Evolutionary conservation across 768 basidiomycete genomes (phyloP), one percentile per base, ranked within the genome.

Genomic region (Cytidiella melzeri): DNA sequence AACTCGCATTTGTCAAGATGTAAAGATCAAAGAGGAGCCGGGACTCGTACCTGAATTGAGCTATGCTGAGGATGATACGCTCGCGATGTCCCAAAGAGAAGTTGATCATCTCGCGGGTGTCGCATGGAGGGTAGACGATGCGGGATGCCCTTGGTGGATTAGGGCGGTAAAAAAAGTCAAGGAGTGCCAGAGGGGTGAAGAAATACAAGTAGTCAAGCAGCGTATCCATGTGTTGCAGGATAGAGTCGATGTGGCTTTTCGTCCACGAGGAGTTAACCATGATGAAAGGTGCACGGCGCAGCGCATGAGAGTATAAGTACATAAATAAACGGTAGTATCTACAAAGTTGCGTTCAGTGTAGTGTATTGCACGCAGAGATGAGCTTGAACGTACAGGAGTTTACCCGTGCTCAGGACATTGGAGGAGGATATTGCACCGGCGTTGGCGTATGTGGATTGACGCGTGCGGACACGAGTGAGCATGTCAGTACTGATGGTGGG

Each of bases 191-290:
- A 1, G 78, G 75, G 1, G 73, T 56, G 18, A 71, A 37, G 43
- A 55, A 25, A 53, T 80, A 77, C 3, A 79, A 45, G 52, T 68
- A 50, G 30, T 76, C 74, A 38, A 87, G 64, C 18, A 75, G 52
- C 11, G 64, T 47, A 53, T 87, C 81, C 7, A 71, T 69, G 43
- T 81, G 72, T 12, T 68, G 69, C 18, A 96, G 70, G 43, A 96
- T 83, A 1, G 79, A 71, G 56, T 87, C 76, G 53, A 97, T 71
- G 59, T 98, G 96, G 37, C 74, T 75, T 57, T 84, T 81, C 2
- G 95, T 98, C 95, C 96, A 98, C 0, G 88, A 83, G 3, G 92
- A 96, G 66, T 98, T 98, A 57, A 89, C 92, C 90, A 95, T 92
- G 40, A 88, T 56, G 66, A 89, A 88, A 47, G 73, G 77, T 2